Conservation (phyloP, 768 basidiomycete genomes). For the Russula olivacea region DNA sequence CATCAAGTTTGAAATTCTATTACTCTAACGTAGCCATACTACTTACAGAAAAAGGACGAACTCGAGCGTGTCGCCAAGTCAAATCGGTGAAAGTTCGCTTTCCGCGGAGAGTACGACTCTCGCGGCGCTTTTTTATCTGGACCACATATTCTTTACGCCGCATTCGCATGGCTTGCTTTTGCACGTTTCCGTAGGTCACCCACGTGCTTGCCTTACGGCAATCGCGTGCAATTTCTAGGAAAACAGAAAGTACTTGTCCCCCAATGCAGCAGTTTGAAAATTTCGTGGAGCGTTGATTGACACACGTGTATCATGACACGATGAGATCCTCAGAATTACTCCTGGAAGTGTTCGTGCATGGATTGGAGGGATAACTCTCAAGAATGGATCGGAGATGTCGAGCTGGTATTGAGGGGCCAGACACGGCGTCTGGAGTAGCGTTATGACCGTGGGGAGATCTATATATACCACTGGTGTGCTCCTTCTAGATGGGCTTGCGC, state of each 20-base stretch:
- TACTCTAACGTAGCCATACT: not conserved
- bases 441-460: constrained; percentile 14
- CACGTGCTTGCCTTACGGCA: constrained; percentile 16
- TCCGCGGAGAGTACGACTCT: constrained; percentile 14
- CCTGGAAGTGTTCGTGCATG: constrained; percentile 3
- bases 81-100: constrained; percentile 74
- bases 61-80: constrained; percentile 99
- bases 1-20: constrained; percentile 7
- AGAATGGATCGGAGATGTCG: not conserved
- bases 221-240: constrained; percentile 6
- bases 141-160: constrained; percentile 9
- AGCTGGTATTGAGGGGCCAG: constrained; percentile 10
- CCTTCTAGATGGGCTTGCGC: constrained; percentile 2
- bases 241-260: constrained; percentile 7
- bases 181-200: constrained; percentile 11
- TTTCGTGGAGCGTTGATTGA: constrained; percentile 9
- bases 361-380: not conserved
- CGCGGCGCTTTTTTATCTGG: not conserved
- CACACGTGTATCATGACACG: constrained; percentile 11
- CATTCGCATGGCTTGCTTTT: constrained; percentile 8
- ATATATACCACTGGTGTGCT: not conserved
- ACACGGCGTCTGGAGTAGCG: constrained; percentile 2
- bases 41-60: constrained; percentile 90
- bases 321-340: constrained; percentile 13
- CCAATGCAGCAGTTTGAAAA: constrained; percentile 14